These are phyloP conservation scores for Kurtzmaniella fragi DNA, from an alignment of 805 yeast genomes.

Conservation along the genomic window DNA sequence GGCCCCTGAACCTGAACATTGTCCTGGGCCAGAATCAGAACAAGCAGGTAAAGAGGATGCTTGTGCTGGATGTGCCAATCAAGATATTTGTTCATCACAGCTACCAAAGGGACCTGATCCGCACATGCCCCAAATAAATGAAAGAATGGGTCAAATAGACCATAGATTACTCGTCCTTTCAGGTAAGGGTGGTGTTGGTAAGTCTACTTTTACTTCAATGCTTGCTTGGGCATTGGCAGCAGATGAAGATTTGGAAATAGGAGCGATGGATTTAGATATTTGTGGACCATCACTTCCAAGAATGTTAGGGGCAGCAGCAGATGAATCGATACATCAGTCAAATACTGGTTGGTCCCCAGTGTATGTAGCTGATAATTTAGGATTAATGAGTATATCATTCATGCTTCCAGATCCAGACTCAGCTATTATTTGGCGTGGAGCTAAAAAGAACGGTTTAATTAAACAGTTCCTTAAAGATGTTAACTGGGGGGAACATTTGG, in stretches of 20 bases:
- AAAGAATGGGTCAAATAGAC: constrained; percentile 55
- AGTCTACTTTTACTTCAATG: constrained; percentile 93
- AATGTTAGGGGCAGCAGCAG: constrained; percentile 84
- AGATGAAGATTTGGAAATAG: constrained; percentile 73
- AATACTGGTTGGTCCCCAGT: constrained; percentile 96
- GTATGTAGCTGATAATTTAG: constrained; percentile 89
- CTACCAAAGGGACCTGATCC: constrained; percentile 95
- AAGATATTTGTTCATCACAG: constrained; percentile 76
- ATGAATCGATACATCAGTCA: constrained; percentile 78
- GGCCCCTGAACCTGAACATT: constrained; percentile 91
- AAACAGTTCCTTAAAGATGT: constrained; percentile 93
- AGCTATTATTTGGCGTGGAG: constrained; percentile 96
- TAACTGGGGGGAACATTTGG: constrained; percentile 81
- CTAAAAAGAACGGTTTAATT: constrained; percentile 89
- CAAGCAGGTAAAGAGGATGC: constrained; percentile 92
- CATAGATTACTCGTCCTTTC: constrained; percentile 79
- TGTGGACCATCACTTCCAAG: constrained; percentile 97
- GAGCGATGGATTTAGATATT: constrained; percentile 95
- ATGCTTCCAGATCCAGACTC: constrained; percentile 92
- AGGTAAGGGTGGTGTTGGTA: constrained; percentile 96
- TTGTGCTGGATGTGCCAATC: constrained; percentile 92
- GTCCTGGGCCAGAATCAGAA: constrained; percentile 98
- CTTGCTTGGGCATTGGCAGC: constrained; percentile 95
- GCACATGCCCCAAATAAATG: constrained; percentile 72
- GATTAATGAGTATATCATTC: constrained; percentile 91